These are phyloP conservation scores for Ambrosiella cleistominuta DNA, from an alignment of 2,329 filamentous ascomycete species.

Conservation along the genomic window DNA sequence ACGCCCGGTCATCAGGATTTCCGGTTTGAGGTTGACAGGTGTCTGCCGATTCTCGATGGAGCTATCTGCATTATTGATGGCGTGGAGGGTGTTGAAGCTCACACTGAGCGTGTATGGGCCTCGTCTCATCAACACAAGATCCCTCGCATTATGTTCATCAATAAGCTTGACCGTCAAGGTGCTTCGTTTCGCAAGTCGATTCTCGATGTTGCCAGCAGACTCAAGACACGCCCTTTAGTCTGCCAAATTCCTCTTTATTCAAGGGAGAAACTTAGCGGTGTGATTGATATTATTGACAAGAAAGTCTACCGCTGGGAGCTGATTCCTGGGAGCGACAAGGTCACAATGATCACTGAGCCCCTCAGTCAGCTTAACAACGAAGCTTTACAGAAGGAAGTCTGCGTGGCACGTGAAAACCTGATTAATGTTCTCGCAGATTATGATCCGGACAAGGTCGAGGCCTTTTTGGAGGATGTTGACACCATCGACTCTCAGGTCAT, in stretches of 20 bases:
- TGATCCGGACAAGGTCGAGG: constrained; percentile 72
- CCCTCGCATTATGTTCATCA: constrained; percentile 61
- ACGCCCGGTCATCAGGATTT: constrained; percentile 96
- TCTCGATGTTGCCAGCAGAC: constrained; percentile 61
- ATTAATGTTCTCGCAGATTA: constrained; percentile 75
- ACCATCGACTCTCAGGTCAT: constrained; percentile 54
- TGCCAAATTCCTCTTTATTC: constrained; percentile 95
- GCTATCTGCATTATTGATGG: constrained; percentile 87
- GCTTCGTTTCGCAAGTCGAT: constrained; percentile 71
- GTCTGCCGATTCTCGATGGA: constrained; percentile 71
- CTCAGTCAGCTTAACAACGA: constrained; percentile 14
- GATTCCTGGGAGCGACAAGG: constrained; percentile 22
- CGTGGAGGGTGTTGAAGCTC: constrained; percentile 86
- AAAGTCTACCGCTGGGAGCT: constrained; percentile 55
- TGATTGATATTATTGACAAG: constrained; percentile 67
- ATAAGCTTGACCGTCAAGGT: constrained; percentile 63
- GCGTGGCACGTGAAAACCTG: constrained; percentile 56
- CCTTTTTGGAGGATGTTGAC: constrained; percentile 61
- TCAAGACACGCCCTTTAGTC: constrained; percentile 73
- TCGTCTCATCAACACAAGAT: constrained; percentile 77
- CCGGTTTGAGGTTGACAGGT: constrained; percentile 87
- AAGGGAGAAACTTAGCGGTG: constrained; percentile 59
- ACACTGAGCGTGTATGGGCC: constrained; percentile 90
- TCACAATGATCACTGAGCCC: constrained; percentile 22
- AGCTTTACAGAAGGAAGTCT: constrained; percentile 38